phyloP scores from a whole-genome alignment of 192 early-diverging fungal species.

The Spizellomyces sp. region DNA sequence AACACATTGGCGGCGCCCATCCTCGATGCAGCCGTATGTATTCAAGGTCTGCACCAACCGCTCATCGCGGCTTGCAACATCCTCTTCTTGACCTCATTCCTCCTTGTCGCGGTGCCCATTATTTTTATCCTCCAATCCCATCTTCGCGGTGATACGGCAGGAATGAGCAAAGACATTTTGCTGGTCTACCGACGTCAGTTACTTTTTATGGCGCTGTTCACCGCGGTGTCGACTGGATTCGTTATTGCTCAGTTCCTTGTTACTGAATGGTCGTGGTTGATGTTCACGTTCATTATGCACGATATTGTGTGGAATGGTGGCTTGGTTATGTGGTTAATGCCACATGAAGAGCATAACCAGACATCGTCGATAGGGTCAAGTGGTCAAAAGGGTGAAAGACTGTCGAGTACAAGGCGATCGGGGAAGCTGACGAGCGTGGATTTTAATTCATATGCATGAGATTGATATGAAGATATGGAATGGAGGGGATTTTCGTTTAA shows the following conservation, averaged over 20 bases:
- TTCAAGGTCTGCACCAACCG: background rate
- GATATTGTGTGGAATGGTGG: background rate
- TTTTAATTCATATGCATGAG: too few relatives aligned
- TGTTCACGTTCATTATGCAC: background rate
- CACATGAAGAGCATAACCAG: too few relatives aligned
- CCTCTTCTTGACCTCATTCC: constrained; percentile 17
- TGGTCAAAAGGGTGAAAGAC: too few relatives aligned
- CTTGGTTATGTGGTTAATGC: background rate
- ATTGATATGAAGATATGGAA: too few relatives aligned
- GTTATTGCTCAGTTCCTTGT: background rate
- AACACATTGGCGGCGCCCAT: constrained; percentile 17
- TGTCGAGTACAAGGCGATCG: too few relatives aligned
- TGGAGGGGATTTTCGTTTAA: too few relatives aligned
- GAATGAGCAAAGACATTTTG: background rate
- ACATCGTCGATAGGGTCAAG: too few relatives aligned
- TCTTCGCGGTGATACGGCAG: background rate
- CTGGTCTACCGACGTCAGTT: background rate
- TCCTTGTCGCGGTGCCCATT: constrained; percentile 6
- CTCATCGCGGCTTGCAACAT: constrained; percentile 18
- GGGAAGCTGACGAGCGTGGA: too few relatives aligned
- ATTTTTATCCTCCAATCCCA: constrained; percentile 8
- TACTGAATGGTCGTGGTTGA: constrained; percentile 2
- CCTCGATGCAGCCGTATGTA: background rate
- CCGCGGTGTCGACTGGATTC: background rate
- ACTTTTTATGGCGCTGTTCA: background rate